Evolutionary conservation across 768 basidiomycete species (phyloP).

Genomic region (Phanerochaete carnosa): DNA sequence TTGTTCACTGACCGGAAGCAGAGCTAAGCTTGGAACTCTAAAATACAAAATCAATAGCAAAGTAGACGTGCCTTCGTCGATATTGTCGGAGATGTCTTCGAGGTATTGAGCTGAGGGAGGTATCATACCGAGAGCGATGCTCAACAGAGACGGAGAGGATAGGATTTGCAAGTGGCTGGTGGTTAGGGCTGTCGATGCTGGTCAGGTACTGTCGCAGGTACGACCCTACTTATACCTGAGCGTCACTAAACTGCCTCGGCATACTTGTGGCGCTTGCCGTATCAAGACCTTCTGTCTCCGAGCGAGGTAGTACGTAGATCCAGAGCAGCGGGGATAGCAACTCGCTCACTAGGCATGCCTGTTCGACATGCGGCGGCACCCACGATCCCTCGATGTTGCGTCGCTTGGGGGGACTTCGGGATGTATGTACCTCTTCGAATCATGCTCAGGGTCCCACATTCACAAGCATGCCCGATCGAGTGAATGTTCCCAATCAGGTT

Average conservation of each 20-base stretch:
- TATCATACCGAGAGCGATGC: not conserved
- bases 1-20: constrained; percentile 53
- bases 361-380: not conserved
- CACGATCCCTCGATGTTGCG: not conserved
- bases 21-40: not conserved
- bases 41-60: not conserved
- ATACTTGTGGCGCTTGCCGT: constrained; percentile 2
- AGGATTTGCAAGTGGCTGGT: not conserved
- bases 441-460: not conserved
- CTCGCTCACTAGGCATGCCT: not conserved
- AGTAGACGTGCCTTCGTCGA: constrained; percentile 41
- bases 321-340: not conserved
- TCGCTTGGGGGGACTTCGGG: not conserved
- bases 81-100: constrained; percentile 44
- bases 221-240: not conserved
- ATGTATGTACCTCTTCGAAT: not conserved
- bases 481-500: not conserved
- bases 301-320: not conserved
- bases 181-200: not conserved
- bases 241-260: not conserved
- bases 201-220: not conserved
- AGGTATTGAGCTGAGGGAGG: constrained; percentile 21
- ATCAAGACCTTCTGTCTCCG: not conserved
- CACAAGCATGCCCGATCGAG: not conserved
- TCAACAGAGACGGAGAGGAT: not conserved